Percentiles rank a stretch among this genome's conserved stretches.
phyloP scores from a whole-genome alignment of 768 basidiomycete species.

The Suillus occidentalis region DNA sequence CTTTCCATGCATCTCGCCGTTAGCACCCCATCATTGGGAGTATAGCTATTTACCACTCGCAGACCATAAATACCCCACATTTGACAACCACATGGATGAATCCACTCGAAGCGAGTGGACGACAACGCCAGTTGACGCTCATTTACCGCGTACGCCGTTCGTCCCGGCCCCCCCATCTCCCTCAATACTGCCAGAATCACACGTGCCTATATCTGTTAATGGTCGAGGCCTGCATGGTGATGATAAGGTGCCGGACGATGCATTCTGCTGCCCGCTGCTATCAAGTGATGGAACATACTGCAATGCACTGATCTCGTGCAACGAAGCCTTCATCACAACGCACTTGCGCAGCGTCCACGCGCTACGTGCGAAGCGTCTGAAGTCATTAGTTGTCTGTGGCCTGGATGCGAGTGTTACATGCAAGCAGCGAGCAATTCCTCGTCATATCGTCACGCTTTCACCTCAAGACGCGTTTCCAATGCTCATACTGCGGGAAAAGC shows the following conservation, averaged over 20 bases:
- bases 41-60: no score
- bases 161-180: background rate
- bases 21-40: background rate
- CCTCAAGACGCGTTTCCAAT: background rate
- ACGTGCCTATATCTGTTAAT: no score
- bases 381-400: background rate
- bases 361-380: background rate
- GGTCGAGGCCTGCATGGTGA: background rate
- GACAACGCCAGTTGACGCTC: background rate
- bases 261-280: background rate
- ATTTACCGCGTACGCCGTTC: background rate
- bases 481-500: background rate
- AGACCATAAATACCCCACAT: background rate
- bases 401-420: background rate
- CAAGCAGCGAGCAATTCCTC: background rate
- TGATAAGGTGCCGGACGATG: no score
- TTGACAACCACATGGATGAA: background rate
- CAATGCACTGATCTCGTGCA: background rate
- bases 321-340: background rate
- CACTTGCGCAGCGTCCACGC: background rate
- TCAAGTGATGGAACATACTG: background rate
- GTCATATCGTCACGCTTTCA: background rate
- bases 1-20: background rate
- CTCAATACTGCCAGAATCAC: background rate
- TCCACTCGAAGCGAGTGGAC: background rate